Evolutionary conservation across 2,329 filamentous ascomycete species (phyloP), one percentile per base, ranked within the genome.

Genomic region (Cladosporium oxysporum): DNA sequence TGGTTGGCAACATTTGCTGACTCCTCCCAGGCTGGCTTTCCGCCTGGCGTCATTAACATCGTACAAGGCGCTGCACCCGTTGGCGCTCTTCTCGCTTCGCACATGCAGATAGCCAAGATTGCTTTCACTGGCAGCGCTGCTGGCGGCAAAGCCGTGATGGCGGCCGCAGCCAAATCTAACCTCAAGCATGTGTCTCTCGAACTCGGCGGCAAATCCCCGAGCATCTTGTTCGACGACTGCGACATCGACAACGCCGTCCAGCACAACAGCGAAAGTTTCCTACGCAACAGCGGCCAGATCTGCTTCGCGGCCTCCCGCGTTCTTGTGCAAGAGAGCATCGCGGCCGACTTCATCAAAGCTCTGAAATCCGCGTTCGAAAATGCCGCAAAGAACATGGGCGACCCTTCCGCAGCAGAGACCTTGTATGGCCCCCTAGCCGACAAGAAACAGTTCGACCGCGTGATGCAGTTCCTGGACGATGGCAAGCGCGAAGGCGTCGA

Each of bases 11-110:
- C 18, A 11, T n/a, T 47, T 16, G 41, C 41, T 49, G 5, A 49
- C 11, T 49, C 3, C 26, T 28, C 21, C 8, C 5, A 79, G 68
- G 78, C 75, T 18, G 78, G 78, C 2, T 79, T 81, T 64, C 79
- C 80, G 18, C 75, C 76, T 1, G 79, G 79, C 2, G 79, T 80
- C 2, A 82, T 91, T 77, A 92, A 93, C 84, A 83, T 92, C 75
- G 83, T 88, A 79, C 91, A 90, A 65, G 92, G 92, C 69, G 92
- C 92, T 74, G 91, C 88, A 82, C 80, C 88, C 66, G 91, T 91
- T 62, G 92, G 92, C 18, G 62, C 62, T 44, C 28, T 60, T 5
- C 28, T 65, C 28, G 62, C 62, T 10, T 52, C 53, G 8, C 62
- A 65, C 49, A 63, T 62, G 44, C 33, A 50, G 11, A 61, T 67